Percentiles rank a stretch among this genome's conserved stretches.
Evolutionary conservation across 1,284 basidiomycete genomes (phyloP).

Genomic region (Tilletia walkeri): DNA sequence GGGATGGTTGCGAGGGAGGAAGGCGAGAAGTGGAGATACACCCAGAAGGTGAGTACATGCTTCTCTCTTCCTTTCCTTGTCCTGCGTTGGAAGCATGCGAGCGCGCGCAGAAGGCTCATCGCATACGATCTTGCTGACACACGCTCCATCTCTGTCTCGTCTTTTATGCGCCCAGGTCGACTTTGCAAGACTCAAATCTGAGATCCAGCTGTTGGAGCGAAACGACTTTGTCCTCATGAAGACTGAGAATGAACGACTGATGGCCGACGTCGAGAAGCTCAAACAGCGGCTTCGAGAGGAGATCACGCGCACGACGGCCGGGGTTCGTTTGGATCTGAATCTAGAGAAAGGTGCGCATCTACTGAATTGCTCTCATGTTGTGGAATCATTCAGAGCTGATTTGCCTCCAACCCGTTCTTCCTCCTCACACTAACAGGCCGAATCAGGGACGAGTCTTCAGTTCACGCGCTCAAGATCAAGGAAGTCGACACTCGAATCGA

Average conservation of each 20-base stretch:
- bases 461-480: slow-evolving; percentile 94
- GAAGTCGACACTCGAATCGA: slow-evolving; percentile 98
- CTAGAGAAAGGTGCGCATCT: slow-evolving; percentile 74
- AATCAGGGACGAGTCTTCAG: slow-evolving; percentile 86
- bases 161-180: slow-evolving; percentile 69
- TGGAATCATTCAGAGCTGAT: neutral
- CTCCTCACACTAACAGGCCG: slow-evolving; percentile 60
- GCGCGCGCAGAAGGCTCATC: neutral
- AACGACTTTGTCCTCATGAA: slow-evolving; percentile 95
- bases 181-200: slow-evolving; percentile 93
- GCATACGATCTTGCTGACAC: too few species aligned
- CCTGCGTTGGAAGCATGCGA: neutral
- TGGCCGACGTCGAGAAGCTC: slow-evolving; percentile 89
- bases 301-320: slow-evolving; percentile 83
- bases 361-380: neutral
- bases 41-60: slow-evolving; percentile 40
- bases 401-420: neutral
- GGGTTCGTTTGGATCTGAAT: slow-evolving; percentile 91
- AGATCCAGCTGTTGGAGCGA: slow-evolving; percentile 93
- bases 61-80: neutral
- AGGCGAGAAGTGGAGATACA: slow-evolving; percentile 50
- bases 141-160: too few species aligned
- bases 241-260: slow-evolving; percentile 87
- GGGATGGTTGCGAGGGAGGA: slow-evolving; percentile 52
- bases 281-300: slow-evolving; percentile 85